A percentile compares a stretch with the other conserved stretches of the same genome.
Conservation (phyloP, 1,284 basidiomycete species). For the Pseudozyma pruni region DNA sequence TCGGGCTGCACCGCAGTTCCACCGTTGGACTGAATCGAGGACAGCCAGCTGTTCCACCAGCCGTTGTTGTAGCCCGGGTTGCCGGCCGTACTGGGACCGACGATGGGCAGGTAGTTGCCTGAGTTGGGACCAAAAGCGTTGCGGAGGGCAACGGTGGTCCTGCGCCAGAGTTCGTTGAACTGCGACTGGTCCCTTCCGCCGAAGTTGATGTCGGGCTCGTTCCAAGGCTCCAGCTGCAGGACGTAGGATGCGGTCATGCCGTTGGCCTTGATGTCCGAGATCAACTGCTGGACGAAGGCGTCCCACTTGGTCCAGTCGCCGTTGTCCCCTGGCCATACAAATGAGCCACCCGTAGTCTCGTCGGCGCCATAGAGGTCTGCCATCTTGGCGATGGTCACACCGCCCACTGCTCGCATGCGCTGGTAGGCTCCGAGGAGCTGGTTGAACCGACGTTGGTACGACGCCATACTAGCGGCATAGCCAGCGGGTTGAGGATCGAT, state of each 20-base stretch:
- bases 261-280: constrained; percentile 14
- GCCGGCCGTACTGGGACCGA: constrained; percentile 17
- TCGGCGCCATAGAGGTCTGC: constrained; percentile 26
- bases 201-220: constrained; percentile 25
- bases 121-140: constrained; percentile 7
- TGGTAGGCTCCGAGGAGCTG: constrained; percentile 10
- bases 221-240: constrained; percentile 24
- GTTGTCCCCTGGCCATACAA: constrained; percentile 22
- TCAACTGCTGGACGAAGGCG: constrained; percentile 25
- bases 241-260: constrained; percentile 13
- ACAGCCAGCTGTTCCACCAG: constrained; percentile 26
- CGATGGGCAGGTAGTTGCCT: constrained; percentile 9
- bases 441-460: constrained; percentile 14
- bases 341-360: constrained; percentile 7
- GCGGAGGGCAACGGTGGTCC: constrained; percentile 12
- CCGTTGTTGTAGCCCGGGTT: constrained; percentile 14
- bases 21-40: constrained; percentile 20
- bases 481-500: constrained; percentile 16
- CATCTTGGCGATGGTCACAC: constrained; percentile 25
- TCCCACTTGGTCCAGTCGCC: constrained; percentile 28
- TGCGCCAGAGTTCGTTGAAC: constrained; percentile 20
- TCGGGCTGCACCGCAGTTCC: constrained; percentile 13
- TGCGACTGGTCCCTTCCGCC: constrained; percentile 12
- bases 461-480: constrained; percentile 14
- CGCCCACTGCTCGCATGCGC: constrained; percentile 14